phyloP scores from a whole-genome alignment of 1,284 basidiomycete species.

The Ustilago tritici region DNA sequence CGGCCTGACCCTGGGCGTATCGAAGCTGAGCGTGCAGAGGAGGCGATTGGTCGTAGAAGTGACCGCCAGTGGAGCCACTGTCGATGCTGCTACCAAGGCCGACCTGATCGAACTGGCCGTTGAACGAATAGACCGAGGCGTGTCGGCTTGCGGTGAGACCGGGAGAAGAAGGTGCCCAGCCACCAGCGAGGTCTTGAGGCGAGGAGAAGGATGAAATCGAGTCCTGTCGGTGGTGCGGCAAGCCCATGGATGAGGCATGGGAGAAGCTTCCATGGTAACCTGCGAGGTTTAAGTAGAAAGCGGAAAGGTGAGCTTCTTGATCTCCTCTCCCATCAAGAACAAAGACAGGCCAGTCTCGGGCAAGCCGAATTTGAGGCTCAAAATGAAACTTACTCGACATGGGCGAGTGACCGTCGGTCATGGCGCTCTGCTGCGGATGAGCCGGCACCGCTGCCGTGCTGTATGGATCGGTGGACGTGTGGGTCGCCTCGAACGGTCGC shows the following conservation, averaged over 20 bases:
- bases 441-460: constrained; percentile 21
- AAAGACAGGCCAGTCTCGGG: too few species aligned
- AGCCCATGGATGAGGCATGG: constrained; percentile 33
- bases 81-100: constrained; percentile 46
- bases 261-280: constrained; percentile 54
- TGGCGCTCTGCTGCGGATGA: constrained; percentile 33
- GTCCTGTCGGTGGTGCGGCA: constrained; percentile 51
- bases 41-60: constrained; percentile 52
- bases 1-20: constrained; percentile 45
- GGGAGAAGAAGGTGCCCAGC: constrained; percentile 51
- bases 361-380: not conserved
- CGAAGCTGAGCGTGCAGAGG: constrained; percentile 48
- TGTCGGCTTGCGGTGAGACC: constrained; percentile 47
- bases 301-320: constrained; percentile 2
- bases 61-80: constrained; percentile 44
- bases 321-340: not conserved
- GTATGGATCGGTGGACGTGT: constrained; percentile 34
- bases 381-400: constrained; percentile 38
- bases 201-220: constrained; percentile 52
- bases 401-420: constrained; percentile 44
- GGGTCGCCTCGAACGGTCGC: constrained; percentile 44
- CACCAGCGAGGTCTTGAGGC: constrained; percentile 47
- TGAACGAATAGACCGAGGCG: constrained; percentile 53
- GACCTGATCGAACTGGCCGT: constrained; percentile 53
- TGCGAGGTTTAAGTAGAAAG: constrained; percentile 1